Percentiles rank a stretch among this genome's conserved stretches.
phyloP scores from a whole-genome alignment of 768 basidiomycete species.

The Lentinus tigrinus region DNA sequence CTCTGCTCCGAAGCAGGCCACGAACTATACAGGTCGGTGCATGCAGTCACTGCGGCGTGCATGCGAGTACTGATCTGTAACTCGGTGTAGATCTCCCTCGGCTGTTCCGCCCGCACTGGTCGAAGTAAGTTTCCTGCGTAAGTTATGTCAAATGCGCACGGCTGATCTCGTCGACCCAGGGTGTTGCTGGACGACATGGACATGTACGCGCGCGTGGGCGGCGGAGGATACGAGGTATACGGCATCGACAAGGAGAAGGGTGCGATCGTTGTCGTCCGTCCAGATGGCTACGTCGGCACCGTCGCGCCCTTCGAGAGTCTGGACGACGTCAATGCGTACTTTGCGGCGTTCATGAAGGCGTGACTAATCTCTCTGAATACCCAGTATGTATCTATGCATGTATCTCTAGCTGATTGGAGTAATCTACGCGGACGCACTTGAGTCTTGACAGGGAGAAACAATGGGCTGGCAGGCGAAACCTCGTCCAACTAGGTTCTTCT shows the following conservation, averaged over 20 bases:
- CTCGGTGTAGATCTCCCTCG: conserved; percentile 41
- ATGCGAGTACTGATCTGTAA: background rate
- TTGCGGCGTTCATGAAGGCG: conserved; percentile 41
- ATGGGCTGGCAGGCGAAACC: too few relatives aligned
- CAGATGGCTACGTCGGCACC: conserved; percentile 65
- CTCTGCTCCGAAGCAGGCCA: conserved; percentile 5
- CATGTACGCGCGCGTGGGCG: conserved; percentile 42
- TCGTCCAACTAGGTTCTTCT: too few relatives aligned
- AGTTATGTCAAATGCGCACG: background rate
- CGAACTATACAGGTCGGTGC: conserved; percentile 10
- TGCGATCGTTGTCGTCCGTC: conserved; percentile 55
- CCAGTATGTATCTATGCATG: too few relatives aligned
- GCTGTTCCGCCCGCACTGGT: conserved; percentile 55
- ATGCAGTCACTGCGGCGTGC: background rate
- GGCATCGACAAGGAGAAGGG: conserved; percentile 45
- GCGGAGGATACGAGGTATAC: conserved; percentile 55
- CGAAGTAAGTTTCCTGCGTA: conserved; percentile 41
- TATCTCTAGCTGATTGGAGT: too few relatives aligned
- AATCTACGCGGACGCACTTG: too few relatives aligned
- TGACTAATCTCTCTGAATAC: background rate
- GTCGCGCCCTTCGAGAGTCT: conserved; percentile 48
- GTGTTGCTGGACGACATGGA: conserved; percentile 60
- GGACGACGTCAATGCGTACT: conserved; percentile 44
- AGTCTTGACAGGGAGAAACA: too few relatives aligned
- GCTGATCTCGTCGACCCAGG: conserved; percentile 31